Evolutionary conservation across 768 basidiomycete genomes (phyloP).

Genomic region (Hygrophorus russula): DNA sequence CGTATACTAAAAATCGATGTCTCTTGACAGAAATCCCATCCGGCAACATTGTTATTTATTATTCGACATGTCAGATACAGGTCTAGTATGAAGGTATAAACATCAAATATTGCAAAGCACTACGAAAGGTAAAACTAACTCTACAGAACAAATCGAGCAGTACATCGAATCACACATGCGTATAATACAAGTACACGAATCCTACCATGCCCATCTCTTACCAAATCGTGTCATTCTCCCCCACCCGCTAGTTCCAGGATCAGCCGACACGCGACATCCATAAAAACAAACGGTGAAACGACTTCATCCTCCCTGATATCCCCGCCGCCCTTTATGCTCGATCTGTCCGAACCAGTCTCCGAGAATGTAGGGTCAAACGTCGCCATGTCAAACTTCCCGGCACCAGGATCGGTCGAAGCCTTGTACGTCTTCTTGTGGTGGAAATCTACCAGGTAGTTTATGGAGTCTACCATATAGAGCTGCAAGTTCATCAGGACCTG

Average conservation of each 20-base stretch:
- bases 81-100: too few species aligned
- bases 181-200: too few species aligned
- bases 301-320: constrained; percentile 46
- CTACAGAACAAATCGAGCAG: too few species aligned
- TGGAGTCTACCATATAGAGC: constrained; percentile 90
- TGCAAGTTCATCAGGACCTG: constrained; percentile 97
- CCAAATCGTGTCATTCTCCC: constrained; percentile 1
- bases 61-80: too few species aligned
- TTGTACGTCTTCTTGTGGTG: constrained; percentile 93
- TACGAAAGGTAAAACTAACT: too few species aligned
- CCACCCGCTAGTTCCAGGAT: constrained; percentile 87
- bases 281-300: constrained; percentile 86
- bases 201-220: too few species aligned
- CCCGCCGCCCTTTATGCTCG: constrained; percentile 40
- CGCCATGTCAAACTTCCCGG: constrained; percentile 63
- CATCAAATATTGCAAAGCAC: too few species aligned
- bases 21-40: too few species aligned
- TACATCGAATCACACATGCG: too few species aligned
- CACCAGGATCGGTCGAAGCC: constrained; percentile 55
- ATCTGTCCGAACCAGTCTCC: constrained; percentile 45
- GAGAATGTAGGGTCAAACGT: constrained; percentile 34
- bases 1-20: too few species aligned
- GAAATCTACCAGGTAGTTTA: constrained; percentile 97
- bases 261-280: constrained; percentile 89
- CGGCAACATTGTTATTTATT: too few species aligned